phyloP scores from a whole-genome alignment of 2,329 filamentous ascomycete genomes.

The Whalleya microplaca region DNA sequence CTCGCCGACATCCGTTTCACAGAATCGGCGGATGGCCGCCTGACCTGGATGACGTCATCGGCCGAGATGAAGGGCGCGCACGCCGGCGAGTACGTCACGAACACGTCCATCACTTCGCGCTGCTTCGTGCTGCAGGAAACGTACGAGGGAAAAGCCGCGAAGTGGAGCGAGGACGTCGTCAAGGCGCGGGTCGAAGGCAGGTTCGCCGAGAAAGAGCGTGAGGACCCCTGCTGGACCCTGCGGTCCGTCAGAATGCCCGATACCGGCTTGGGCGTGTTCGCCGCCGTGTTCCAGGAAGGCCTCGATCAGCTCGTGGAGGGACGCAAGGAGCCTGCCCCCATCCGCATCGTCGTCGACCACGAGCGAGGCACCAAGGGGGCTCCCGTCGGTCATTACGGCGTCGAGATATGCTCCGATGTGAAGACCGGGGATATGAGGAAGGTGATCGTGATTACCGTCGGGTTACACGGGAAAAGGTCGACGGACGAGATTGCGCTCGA shows the following conservation, averaged over 20 bases:
- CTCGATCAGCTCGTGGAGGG: conserved; percentile 65
- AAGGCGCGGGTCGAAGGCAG: conserved; percentile 86
- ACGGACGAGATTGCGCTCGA: conserved; percentile 74
- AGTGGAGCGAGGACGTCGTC: conserved; percentile 81
- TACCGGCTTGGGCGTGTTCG: conserved; percentile 61
- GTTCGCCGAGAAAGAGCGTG: conserved; percentile 81
- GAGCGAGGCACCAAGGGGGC: conserved; percentile 68
- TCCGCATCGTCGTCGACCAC: conserved; percentile 75
- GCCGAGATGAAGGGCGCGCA: conserved; percentile 62
- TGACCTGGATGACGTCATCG: conserved; percentile 70
- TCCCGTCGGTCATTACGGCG: conserved; percentile 67
- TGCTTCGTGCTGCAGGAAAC: conserved; percentile 74
- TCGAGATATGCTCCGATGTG: conserved; percentile 73
- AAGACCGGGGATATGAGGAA: conserved; percentile 55
- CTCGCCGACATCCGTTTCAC: conserved; percentile 74
- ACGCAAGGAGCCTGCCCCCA: conserved; percentile 67
- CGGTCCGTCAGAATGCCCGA: conserved; percentile 69
- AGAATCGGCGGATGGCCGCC: conserved; percentile 66
- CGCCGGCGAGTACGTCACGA: conserved; percentile 50
- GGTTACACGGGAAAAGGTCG: conserved; percentile 71
- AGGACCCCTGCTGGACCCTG: conserved; percentile 79
- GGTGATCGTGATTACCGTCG: conserved; percentile 57
- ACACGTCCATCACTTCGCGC: conserved; percentile 60
- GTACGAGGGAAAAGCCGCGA: conserved; percentile 77
- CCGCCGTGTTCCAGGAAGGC: conserved; percentile 74